Base-by-base conservation (phyloP, 2,329 filamentous ascomycete species). In the Sarocladium brachiariae region DNA sequence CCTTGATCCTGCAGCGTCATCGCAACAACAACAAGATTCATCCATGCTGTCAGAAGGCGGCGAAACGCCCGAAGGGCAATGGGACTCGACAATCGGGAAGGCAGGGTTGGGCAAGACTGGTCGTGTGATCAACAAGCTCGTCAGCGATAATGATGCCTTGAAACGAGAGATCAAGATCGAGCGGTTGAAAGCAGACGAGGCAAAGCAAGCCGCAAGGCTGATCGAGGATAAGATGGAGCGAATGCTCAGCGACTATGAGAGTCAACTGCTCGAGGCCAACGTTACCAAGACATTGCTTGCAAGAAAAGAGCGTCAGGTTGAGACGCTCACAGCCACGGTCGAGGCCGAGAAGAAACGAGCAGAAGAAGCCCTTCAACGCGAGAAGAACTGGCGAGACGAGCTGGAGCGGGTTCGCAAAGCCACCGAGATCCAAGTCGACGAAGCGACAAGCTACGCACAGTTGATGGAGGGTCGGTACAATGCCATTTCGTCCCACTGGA, bases 101-200 rank as follows among this genome's bases (percentile, higher is more conserved):
- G 83, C 84, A 7, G 83, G 81, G 2, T 69, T 86, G 2, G 86
- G 86, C 38, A 89, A 89, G 70, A 88, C 84, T 9, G 86, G 86
- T 8, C 76, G 85, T 30, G 86, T 89, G 49, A 92, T 93, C 65
- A 89, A 93, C 68, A 81, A 83, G 61, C 77, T 93, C 50, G 87
- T 89, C 62, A 83, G 84, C 50, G 87, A 92, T 62, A 90, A 90
- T 58, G 87, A 92, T 61, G 77, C 83, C 35, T 72, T 92, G 41
- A 87, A 87, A 59, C 78, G 87, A 49, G 87, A 92, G 55, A 73
- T 87, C 52, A 75, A 84, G 59, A 78, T 85, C 51, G 83, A 87
- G 65, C 73, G 74, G 18, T 63, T 85, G 50, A 76, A 77, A 41
- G 76, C 84, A 39, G 85, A 89, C 52, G 87, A 90, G 60, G 76